These are phyloP conservation scores for Magnolia sinica DNA, from an alignment of 164 flowering plant species.

Conservation along the genomic window DNA sequence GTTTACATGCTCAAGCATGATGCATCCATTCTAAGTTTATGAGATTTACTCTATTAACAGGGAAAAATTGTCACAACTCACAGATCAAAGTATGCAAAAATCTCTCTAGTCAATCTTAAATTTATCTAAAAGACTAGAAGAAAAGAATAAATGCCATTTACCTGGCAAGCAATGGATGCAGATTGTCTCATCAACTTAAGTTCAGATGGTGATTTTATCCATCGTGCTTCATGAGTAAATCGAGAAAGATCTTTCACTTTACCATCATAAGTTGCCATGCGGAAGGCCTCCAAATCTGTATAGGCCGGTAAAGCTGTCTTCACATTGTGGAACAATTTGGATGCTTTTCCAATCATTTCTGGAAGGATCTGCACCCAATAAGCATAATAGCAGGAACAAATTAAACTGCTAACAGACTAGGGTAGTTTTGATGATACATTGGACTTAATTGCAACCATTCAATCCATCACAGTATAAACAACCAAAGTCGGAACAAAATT, in stretches of 20 bases:
- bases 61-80: background rate
- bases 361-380: slow-evolving; percentile 57
- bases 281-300: slow-evolving; percentile 59
- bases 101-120: too few species aligned
- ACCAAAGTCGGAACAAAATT: too few species aligned
- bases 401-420: background rate
- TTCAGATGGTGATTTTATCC: slow-evolving; percentile 86
- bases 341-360: slow-evolving; percentile 52
- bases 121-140: too few species aligned
- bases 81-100: background rate
- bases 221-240: slow-evolving; percentile 65
- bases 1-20: too few species aligned
- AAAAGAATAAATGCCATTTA: slow-evolving; percentile 13
- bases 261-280: slow-evolving; percentile 41
- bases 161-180: slow-evolving; percentile 93
- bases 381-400: background rate
- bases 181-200: slow-evolving; percentile 78
- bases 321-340: slow-evolving; percentile 61
- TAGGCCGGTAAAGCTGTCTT: slow-evolving; percentile 57
- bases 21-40: background rate
- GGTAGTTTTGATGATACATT: background rate
- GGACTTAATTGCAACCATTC: background rate
- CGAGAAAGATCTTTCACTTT: slow-evolving; percentile 62
- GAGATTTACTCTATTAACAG: background rate
- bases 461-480: too few species aligned